A percentile compares a stretch with the other conserved stretches of the same genome.
Evolutionary conservation across 768 basidiomycete genomes (phyloP).

Genomic region (Cyathus striatus): DNA sequence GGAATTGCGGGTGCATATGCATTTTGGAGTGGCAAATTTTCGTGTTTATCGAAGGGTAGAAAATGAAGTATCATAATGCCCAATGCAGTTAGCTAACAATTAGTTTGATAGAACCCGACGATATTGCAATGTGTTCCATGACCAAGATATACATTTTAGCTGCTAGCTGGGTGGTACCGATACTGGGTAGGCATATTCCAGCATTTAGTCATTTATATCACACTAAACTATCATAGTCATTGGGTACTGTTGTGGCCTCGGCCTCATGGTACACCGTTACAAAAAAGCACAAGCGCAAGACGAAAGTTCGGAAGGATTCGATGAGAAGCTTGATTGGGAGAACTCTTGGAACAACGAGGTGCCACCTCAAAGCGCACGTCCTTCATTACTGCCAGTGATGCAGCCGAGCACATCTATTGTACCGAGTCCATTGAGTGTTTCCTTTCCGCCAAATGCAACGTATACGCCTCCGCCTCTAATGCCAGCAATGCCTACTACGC

Average conservation of each 20-base stretch:
- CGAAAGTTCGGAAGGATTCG: neutral
- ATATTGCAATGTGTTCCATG: neutral
- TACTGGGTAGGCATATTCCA: neutral
- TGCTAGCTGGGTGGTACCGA: neutral
- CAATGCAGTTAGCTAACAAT: neutral
- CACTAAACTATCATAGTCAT: neutral
- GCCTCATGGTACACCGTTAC: neutral
- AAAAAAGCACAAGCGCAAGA: too few relatives aligned
- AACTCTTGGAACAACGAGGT: neutral
- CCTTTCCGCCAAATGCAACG: neutral
- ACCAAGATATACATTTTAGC: neutral
- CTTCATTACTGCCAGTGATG: neutral
- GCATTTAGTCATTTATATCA: neutral
- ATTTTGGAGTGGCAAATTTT: slow-evolving; percentile 30
- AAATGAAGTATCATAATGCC: too few relatives aligned
- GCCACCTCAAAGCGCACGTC: neutral
- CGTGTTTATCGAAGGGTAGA: slow-evolving; percentile 18
- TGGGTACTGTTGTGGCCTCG: neutral
- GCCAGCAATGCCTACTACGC: neutral
- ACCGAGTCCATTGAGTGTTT: neutral
- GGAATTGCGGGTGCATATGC: slow-evolving; percentile 37
- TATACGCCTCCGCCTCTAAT: too few relatives aligned
- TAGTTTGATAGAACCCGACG: neutral
- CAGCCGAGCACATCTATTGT: neutral
- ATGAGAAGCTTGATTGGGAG: neutral